Evolutionary conservation across 2,329 filamentous ascomycete species (phyloP), one percentile per base, ranked within the genome.

Genomic region (Sarocladiaceae sp.): DNA sequence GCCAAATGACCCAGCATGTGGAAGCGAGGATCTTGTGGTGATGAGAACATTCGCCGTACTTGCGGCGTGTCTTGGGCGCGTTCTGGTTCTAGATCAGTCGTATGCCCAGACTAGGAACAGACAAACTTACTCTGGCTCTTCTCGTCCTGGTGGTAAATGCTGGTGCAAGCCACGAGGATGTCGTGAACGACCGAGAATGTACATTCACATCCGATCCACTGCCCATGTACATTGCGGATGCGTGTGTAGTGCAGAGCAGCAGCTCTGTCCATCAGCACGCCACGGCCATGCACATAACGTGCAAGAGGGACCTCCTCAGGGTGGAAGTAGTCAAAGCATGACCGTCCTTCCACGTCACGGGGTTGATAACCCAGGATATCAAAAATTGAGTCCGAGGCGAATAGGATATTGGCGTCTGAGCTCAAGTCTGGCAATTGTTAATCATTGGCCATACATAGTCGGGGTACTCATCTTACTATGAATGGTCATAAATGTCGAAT

Each of bases 101-200:
- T 46, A 25, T 10, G 2, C 13, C 28, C 28, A 17, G 12, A n/a
- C n/a, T 33, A 44, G 47, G 52, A 51, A 46, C 6, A 25, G 39
- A 18, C 33, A 22, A 6, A 77, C 88, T 70, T 77, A 94, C 90
- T 85, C 62, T 90, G 79, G 60, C 87, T 92, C 63, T 82, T 86
- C 56, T 78, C 76, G 22, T 84, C 84, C 51, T 77, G 74, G 50
- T 78, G 77, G 65, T 94, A 95, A 56, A 94, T 80, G 62, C 87
- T 91, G 12, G 86, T 93, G 63, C 88, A 91, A 36, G 88, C 89
- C 47, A 95, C 88, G 68, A 96, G 75, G 20, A 94, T 88, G 76
- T 95, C 87, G 66, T 95, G 88, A 39, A 95, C 90, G 37, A 95
- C 78, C 4, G 90, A 94, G 66, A 95, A 96, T 67, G 90, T 91